Evolutionary conservation across 2,329 filamentous ascomycete species (phyloP), one percentile per base, ranked within the genome.

Genomic region (Trichophyton mentagrophytes): DNA sequence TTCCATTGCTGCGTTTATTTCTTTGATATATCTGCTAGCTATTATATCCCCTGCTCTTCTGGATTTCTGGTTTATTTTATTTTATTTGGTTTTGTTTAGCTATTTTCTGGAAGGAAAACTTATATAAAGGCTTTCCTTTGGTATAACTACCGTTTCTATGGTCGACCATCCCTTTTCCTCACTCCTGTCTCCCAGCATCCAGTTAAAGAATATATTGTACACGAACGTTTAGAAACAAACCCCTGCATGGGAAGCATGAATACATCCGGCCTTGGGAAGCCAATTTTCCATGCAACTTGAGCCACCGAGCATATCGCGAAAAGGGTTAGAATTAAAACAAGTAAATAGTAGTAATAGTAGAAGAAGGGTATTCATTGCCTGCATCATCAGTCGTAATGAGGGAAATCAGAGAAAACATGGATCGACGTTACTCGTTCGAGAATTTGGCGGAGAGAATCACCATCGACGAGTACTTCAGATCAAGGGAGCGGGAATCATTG

Each of bases 401-500:
- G 33, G 15, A 30, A 15, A 36, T 33, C n/a, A 20, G 27, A 36
- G 15, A 33, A 20, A n/a, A 20, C 56, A 40, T 57, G 17, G 61
- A 17, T 60, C n/a, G 15, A 17, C 9, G 15, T 17, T 38, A 55
- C n/a, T 55, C 51, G 1, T 36, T 33, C 15, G 51, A 57, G 27
- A 27, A 46, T 6, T 49, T 22, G n/a, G 61, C 51, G 30, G 59
- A 61, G 3, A 63, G 60, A 30, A 63, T 55, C 15, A 63, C 38
- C 20, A 49, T 38, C 3, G 73, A 69, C 42, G 71, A 70, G 60
- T 74, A 73, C 60, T 69, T 71, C 9, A 75, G 68, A 62, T 77
- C 75, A 22, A 77, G 65, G 2, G 74, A 77, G 58, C 75, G 73
- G 17, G 71, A 74, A 61, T 77, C 69, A 38, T 65, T 66, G 0